These are phyloP conservation scores for Emericellopsis atlantica DNA, from an alignment of 2,329 filamentous ascomycete genomes.

Conservation along the genomic window DNA sequence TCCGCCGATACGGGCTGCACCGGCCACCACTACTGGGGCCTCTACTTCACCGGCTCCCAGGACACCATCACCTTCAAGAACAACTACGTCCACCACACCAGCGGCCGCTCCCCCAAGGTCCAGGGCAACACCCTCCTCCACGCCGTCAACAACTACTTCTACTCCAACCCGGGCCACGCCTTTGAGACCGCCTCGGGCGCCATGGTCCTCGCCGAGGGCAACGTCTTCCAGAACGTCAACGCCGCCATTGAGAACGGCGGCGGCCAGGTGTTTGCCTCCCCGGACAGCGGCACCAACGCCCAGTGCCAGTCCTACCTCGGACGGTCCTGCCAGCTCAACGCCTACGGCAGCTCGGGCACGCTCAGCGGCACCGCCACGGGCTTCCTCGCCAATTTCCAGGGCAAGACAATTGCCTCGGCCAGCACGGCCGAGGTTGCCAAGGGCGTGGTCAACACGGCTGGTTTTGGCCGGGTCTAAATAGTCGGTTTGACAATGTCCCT, in stretches of 20 bases:
- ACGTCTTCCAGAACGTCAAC: constrained; percentile 42
- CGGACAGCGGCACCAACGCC: constrained; percentile 10
- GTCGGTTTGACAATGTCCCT: background rate
- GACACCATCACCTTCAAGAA: constrained; percentile 9
- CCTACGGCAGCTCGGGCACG: constrained; percentile 25
- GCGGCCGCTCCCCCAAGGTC: constrained; percentile 44
- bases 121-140: constrained; percentile 42
- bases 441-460: constrained; percentile 25
- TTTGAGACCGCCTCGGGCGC: constrained; percentile 31
- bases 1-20: constrained; percentile 17
- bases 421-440: constrained; percentile 18
- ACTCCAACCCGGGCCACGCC: constrained; percentile 39
- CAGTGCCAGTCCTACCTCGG: constrained; percentile 2
- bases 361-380: constrained; percentile 27
- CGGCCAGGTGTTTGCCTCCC: constrained; percentile 6
- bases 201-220: constrained; percentile 34
- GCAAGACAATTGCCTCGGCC: constrained; percentile 38
- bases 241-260: constrained; percentile 15
- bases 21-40: constrained; percentile 17
- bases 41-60: constrained; percentile 15
- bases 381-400: constrained; percentile 36
- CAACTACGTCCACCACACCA: constrained; percentile 30
- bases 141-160: constrained; percentile 51
- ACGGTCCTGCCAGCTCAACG: constrained; percentile 6
- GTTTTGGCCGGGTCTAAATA: constrained; percentile 21